Base-by-base conservation (phyloP, 2,329 filamentous ascomycete genomes). In the Dendryphion nanum region DNA sequence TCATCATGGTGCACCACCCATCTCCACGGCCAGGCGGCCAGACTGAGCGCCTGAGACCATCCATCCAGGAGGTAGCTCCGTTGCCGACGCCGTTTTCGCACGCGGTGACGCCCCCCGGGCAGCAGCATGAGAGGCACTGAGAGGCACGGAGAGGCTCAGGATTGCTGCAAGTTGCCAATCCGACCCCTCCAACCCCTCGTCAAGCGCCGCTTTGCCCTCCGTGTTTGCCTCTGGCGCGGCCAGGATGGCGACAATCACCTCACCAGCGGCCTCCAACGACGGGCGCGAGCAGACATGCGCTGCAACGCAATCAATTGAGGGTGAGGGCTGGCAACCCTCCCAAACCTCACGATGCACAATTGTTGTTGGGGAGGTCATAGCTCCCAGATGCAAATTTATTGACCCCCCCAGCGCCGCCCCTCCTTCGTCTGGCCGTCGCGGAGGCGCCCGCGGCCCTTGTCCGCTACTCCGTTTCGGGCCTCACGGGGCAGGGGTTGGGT, bases 331-430 rank as follows among this genome's bases (percentile, higher is more conserved):
- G n/a, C n/a, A n/a, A n/a, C n/a, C n/a, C n/a, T n/a, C n/a, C n/a
- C n/a, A n/a, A n/a, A n/a, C n/a, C n/a, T n/a, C n/a, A n/a, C n/a
- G n/a, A n/a, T 56, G 52, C 53, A 57, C 50, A 55, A 55, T 44
- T 59, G 58, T 56, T 59, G 57, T 49, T 54, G 47, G 41, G 40
- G 40, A 30, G 50, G 50, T 37, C 53, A 51, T 45, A 53, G 50
- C 50, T 53, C 41, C 45, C 21, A 17, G 20, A 30, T 39, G 41
- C 45, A 53, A 51, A 45, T 44, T 51, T 45, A 45, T 44, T 38
- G 28, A 8, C 23, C n/a, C 10, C 10, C 23, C 23, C 23, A 26
- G 10, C 23, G n/a, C 23, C n/a, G n/a, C 23, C 23, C 23, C 10
- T n/a, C 23, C 23, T n/a, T 26, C 23, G 23, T 26, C n/a, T 26